These are phyloP conservation scores for Botrytis tulipae DNA, from an alignment of 2,329 filamentous ascomycete species.

Conservation along the genomic window DNA sequence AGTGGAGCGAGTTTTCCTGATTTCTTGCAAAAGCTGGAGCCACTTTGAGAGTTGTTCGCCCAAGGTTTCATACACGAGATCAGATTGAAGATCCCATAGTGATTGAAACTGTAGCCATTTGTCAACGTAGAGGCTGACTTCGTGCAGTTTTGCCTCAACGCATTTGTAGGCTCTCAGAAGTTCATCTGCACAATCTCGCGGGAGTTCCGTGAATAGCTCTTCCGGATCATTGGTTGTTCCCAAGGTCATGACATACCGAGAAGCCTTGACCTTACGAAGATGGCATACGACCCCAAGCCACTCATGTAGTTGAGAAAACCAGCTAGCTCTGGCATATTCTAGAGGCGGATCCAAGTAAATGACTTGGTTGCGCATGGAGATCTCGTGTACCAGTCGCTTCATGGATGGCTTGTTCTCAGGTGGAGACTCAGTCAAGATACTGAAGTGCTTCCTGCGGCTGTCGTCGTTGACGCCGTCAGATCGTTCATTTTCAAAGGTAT, in stretches of 20 bases:
- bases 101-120: slow-evolving; percentile 99
- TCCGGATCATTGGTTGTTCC: slow-evolving; percentile 65
- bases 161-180: slow-evolving; percentile 78
- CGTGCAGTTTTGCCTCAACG: slow-evolving; percentile 77
- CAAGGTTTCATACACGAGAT: slow-evolving; percentile 89
- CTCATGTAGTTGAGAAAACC: slow-evolving; percentile 87
- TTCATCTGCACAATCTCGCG: slow-evolving; percentile 75
- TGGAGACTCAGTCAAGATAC: slow-evolving; percentile 43
- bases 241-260: slow-evolving; percentile 87
- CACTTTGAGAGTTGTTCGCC: slow-evolving; percentile 89
- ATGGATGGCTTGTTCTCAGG: slow-evolving; percentile 61
- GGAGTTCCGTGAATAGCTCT: slow-evolving; percentile 78
- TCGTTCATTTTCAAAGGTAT: slow-evolving; percentile 68
- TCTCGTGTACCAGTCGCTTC: slow-evolving; percentile 77
- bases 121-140: slow-evolving; percentile 84
- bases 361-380: slow-evolving; percentile 97
- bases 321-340: slow-evolving; percentile 86
- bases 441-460: slow-evolving; percentile 51
- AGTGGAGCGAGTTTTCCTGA: slow-evolving; percentile 89
- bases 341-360: slow-evolving; percentile 94
- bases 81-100: slow-evolving; percentile 94
- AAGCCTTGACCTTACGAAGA: slow-evolving; percentile 89
- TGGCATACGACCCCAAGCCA: slow-evolving; percentile 95
- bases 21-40: slow-evolving; percentile 95
- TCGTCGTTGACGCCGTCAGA: slow-evolving; percentile 46